These are phyloP conservation scores for Dryas alaskensis DNA, from an alignment of 306 rosid genomes.

Conservation along the genomic window DNA sequence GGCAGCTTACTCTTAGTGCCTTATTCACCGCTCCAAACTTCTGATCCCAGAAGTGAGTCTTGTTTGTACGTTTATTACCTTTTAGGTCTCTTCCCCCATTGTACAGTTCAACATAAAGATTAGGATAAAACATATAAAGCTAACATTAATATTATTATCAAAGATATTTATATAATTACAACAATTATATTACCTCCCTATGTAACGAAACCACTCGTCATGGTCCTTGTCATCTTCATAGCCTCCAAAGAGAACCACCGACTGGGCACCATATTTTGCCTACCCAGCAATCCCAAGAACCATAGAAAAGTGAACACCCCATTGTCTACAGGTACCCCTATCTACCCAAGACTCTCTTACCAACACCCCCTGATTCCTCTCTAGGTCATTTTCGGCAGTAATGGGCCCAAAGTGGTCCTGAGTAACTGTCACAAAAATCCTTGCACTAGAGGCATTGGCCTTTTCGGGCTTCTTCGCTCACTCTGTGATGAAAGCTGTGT, in stretches of 20 bases:
- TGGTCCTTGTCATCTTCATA: slow-evolving; percentile 66
- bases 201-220: slow-evolving; percentile 71
- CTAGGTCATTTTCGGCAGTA: slow-evolving; percentile 50
- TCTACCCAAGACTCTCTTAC: slow-evolving; percentile 59
- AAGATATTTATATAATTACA: no score
- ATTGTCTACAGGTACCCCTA: slow-evolving; percentile 59
- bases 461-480: slow-evolving; percentile 50
- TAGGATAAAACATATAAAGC: background rate
- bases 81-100: slow-evolving; percentile 77
- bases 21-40: slow-evolving; percentile 47
- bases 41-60: slow-evolving; percentile 54
- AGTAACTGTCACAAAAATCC: slow-evolving; percentile 48
- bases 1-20: slow-evolving; percentile 58
- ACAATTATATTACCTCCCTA: slow-evolving; percentile 42
- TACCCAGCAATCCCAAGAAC: slow-evolving; percentile 67
- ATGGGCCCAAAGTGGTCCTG: slow-evolving; percentile 69
- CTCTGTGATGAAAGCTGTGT: slow-evolving; percentile 46
- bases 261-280: slow-evolving; percentile 46
- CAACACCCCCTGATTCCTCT: slow-evolving; percentile 46
- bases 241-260: slow-evolving; percentile 61
- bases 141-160: no score
- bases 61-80: slow-evolving; percentile 61
- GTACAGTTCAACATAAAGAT: slow-evolving; percentile 11
- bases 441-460: slow-evolving; percentile 63
- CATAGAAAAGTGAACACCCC: slow-evolving; percentile 63